Conservation (phyloP, 2,329 filamentous ascomycete species). For the Camptophora hylomeconis region DNA sequence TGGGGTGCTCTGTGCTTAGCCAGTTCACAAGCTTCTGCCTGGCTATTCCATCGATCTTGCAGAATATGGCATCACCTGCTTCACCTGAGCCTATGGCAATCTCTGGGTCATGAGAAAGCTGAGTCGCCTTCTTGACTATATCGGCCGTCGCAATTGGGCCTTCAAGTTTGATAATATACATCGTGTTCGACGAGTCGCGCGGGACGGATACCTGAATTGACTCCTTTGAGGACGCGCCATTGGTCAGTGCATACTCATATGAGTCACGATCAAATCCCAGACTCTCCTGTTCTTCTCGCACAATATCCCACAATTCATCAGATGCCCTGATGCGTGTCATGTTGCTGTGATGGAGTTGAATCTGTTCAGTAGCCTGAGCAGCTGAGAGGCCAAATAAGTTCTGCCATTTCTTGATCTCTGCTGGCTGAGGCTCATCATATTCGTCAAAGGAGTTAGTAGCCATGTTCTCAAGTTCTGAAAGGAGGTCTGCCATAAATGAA, state of each 20-base stretch:
- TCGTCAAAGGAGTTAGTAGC: slow-evolving; percentile 12
- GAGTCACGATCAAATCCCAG: slow-evolving; percentile 26
- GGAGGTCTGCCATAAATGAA: slow-evolving; percentile 15
- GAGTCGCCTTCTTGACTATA: slow-evolving; percentile 14
- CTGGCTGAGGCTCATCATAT: slow-evolving; percentile 4
- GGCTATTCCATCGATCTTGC: slow-evolving; percentile 12
- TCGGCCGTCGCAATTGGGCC: slow-evolving; percentile 13
- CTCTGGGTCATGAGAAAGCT: slow-evolving; percentile 9
- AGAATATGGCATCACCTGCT: slow-evolving; percentile 15
- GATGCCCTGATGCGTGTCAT: slow-evolving; percentile 22
- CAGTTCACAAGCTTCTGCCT: slow-evolving; percentile 11
- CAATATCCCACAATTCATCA: slow-evolving; percentile 24
- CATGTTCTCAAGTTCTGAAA: slow-evolving; percentile 18
- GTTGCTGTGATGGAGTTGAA: slow-evolving; percentile 23
- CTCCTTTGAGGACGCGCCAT: too few relatives aligned
- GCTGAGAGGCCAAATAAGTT: slow-evolving; percentile 21
- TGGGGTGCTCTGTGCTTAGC: slow-evolving; percentile 10
- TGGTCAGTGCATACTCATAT: slow-evolving; percentile 22
- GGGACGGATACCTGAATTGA: background rate
- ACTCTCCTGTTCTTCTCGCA: slow-evolving; percentile 20
- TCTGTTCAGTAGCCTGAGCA: slow-evolving; percentile 21
- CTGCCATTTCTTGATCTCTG: slow-evolving; percentile 21
- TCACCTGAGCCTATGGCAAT: slow-evolving; percentile 13
- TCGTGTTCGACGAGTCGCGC: slow-evolving; percentile 4
- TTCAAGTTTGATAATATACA: slow-evolving; percentile 19